Base-by-base conservation (phyloP, 805 yeast genomes). In the Candida germanica region DNA sequence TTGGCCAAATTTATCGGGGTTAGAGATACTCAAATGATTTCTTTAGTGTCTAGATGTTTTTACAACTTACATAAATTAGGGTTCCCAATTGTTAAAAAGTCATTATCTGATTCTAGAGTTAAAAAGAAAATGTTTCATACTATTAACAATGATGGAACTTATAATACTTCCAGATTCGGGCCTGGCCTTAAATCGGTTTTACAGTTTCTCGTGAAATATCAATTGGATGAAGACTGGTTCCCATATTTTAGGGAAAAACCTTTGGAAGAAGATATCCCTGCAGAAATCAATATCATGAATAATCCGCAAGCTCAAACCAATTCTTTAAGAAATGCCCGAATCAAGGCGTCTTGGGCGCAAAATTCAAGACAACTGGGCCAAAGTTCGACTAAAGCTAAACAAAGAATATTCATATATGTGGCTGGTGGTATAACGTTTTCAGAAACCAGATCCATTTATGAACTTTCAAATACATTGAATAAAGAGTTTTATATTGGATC, bases 361-460 rank as follows among this genome's bases (percentile, higher is more conserved):
- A 45, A 58, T 3, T 51, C 64, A 3, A 55, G 33, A 29, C 50
- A 43, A 22, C 31, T 47, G 4, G 39, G 35, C 29, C 36, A 28
- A 8, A 15, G 11, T 16, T n/a, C n/a, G n/a, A 3, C 33, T 4
- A 35, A 31, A 10, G 50, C 59, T 15, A 60, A 79, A 46, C 96
- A 87, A 53, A 67, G 93, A 33, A 67, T 89, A 6, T 75, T 89
- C 46, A 76, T 88, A 38, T 93, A 79, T 52, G 74, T 87, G 18
- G 83, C 95, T 2, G 99, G 99, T 15, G 98, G 98, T 6, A 60
- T 85, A 14, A 87, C 98, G 0, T 77, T 82, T 46, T 75, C 89
- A 2, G 99, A 93, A 58, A 64, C 83, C 19, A 74, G 91, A 43
- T 73, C 86, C 9, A 79, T 81, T 3, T 81, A 85, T 48, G 91